Base-by-base conservation (phyloP, 2,329 filamentous ascomycete genomes). In the Sclerotinia minor region DNA sequence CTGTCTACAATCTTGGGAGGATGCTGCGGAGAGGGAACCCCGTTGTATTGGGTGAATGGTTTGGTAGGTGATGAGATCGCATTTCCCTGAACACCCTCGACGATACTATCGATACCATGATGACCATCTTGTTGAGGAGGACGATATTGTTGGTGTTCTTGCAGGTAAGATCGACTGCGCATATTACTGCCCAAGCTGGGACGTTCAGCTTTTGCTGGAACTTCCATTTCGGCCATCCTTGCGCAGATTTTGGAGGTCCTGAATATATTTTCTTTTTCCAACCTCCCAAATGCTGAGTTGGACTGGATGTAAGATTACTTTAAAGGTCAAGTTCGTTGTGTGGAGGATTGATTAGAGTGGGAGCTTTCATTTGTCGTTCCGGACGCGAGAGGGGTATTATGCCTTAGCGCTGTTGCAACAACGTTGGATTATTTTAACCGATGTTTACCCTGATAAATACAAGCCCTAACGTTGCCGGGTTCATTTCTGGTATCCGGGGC, bases 31-130 rank as follows among this genome's bases (percentile, higher is more conserved):
- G 85, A 86, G 9, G 86, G 87, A 60, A 89, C 81, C 69, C 87
- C 87, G 71, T 83, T 86, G 79, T 87, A 89, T 45, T 81, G 81
- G 61, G 81, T 78, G 67, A 81, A 78, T 19, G 80, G 70, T 73
- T 80, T 82, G 17, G 81, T 77, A 59, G 80, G 76, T 24, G 65
- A 67, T 35, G 68, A 79, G 75, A 81, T 74, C 52, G 76, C 76
- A 45, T 78, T 76, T 41, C 76, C 77, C 69, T 79, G 79, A 44
- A 83, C 74, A 69, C 86, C 84, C 76, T 89, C 87, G 64, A 89
- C 83, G 21, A 89, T 85, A 57, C 85, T 87, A 75, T 89, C 87
- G 73, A 89, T 89, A 70, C 86, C 86, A 71, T 86, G 85, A 68
- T 80, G 80, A 38, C 87, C 85, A 58, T 83, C 76, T 59, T 74